Evolutionary conservation across 768 basidiomycete species (phyloP), one percentile per base, ranked within the genome.

Genomic region (Coprinopsis marcescibilis): DNA sequence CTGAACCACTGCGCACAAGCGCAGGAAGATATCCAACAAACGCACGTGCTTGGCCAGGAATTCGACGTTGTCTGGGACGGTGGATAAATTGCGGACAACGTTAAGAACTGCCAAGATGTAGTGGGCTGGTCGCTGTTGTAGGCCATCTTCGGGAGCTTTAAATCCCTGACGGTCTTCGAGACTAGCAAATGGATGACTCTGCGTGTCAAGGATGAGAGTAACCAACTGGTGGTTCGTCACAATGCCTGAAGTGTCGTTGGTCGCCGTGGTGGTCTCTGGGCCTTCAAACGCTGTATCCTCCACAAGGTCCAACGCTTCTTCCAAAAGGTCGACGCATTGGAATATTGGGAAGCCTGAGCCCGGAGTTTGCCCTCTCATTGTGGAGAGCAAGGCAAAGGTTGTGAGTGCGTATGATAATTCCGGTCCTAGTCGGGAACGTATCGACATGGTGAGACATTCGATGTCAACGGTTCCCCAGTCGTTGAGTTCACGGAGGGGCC

Each of bases 331-430:
- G 3, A 71, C 69, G 53, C 89, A 87, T 50, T 86, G 81, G 13
- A 67, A 63, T 19, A 96, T 78, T 1, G 85, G 83, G 61, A 93
- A 90, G 10, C 85, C 89, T 13, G 74, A 72, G 12, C 73, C 73
- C 19, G 74, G 69, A n/a, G 74, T 71, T 47, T 76, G 77, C 8
- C 80, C 82, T 23, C 78, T 78, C 79, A 89, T 82, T 2, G 83
- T 81, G 11, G 87, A 85, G 47, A 96, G 68, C 59, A 95, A 69
- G 3, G 83, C 83, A 54, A 97, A 72, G 3, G 89, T 89, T 17
- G 92, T 91, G 54, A 99, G 67, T 3, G 88, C 90, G 60, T 93
- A 98, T 3, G 92, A 85, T 44, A 94, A 68, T 63, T 99, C 95
- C 37, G 80, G 73, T 7, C 83, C 75, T 33, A 97, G 66, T 27